Conservation (phyloP, 2,329 filamentous ascomycete species). For the Cylindrodendrum hubeiense region DNA sequence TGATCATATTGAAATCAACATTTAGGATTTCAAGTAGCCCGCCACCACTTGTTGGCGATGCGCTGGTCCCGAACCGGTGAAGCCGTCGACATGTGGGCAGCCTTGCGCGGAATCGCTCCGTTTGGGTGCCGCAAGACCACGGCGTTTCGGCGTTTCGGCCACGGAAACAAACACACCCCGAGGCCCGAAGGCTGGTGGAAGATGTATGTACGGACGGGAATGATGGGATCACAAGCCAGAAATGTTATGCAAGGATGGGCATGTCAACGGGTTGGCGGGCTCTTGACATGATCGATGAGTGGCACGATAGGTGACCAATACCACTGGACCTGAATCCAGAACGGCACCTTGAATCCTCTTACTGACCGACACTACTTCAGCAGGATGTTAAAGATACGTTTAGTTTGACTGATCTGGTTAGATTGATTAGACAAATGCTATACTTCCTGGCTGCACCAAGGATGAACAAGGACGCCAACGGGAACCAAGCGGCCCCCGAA, state of each 20-base stretch:
- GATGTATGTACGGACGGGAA: background rate
- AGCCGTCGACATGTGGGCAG: background rate
- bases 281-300: background rate
- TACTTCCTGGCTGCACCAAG: background rate
- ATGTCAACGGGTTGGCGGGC: background rate
- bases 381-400: background rate
- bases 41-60: background rate
- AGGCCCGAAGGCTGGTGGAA: background rate
- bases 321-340: background rate
- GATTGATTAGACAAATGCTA: background rate
- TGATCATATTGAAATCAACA: background rate
- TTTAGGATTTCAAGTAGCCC: background rate
- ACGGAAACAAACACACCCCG: background rate
- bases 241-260: background rate
- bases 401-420: background rate
- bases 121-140: background rate
- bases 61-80: background rate
- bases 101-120: background rate
- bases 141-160: background rate
- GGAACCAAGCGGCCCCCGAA: background rate
- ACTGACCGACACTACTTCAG: background rate
- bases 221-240: background rate
- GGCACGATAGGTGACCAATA: background rate
- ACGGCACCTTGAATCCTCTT: background rate
- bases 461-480: background rate